These are phyloP conservation scores for Pueraria montana DNA, from an alignment of 306 rosid species.

Conservation along the genomic window DNA sequence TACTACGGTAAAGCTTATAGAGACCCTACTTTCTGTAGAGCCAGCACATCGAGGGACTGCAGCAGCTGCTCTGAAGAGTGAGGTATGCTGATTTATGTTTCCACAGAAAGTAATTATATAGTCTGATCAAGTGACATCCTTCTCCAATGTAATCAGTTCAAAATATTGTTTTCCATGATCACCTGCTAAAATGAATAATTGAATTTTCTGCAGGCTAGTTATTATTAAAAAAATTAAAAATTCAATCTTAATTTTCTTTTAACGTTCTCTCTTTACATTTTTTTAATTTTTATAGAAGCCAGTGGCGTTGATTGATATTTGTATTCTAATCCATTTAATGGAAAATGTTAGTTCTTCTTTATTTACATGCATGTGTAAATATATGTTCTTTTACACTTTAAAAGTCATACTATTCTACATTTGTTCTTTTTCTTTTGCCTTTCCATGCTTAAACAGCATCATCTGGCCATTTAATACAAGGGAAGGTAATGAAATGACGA, in stretches of 20 bases:
- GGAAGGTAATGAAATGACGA: conserved; percentile 32
- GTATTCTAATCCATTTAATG: background rate
- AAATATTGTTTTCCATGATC: too few species aligned
- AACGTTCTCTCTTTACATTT: too few species aligned
- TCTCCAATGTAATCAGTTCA: background rate
- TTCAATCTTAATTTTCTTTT: too few species aligned
- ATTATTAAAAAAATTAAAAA: too few species aligned
- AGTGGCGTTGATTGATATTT: background rate
- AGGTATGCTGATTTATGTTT: conserved; percentile 65
- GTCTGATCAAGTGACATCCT: background rate
- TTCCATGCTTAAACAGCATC: conserved; percentile 15
- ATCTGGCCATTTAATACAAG: conserved; percentile 2
- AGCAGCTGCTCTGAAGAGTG: conserved; percentile 80
- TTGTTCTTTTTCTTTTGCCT: conserved; percentile 8
- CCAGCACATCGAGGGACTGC: conserved; percentile 91
- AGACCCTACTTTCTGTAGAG: conserved; percentile 79
- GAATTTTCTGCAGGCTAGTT: too few species aligned
- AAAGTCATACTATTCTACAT: background rate
- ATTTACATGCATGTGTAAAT: background rate
- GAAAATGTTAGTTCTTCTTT: conserved; percentile 2
- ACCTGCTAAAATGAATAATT: too few species aligned
- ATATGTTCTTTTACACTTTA: background rate
- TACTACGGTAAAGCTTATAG: conserved; percentile 79
- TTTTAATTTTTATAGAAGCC: background rate
- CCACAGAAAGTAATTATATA: conserved; percentile 5